These are phyloP conservation scores for Hypoxylon sp. DNA, from an alignment of 2,329 filamentous ascomycete species.

Conservation along the genomic window DNA sequence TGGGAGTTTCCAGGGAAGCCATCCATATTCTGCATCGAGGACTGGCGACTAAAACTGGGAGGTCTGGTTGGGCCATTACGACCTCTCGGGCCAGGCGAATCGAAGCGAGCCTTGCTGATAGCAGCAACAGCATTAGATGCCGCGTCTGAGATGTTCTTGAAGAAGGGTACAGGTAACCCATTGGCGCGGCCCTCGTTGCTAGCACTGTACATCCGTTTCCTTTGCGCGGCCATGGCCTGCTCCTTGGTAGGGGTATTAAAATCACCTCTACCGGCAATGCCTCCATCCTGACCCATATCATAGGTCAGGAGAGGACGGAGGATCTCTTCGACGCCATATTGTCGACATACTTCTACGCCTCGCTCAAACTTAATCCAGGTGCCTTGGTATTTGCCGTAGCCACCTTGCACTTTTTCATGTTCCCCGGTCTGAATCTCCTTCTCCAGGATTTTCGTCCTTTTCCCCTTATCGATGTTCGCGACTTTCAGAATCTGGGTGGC, in stretches of 20 bases:
- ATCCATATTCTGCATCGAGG: constrained; percentile 78
- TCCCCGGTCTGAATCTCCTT: constrained; percentile 97
- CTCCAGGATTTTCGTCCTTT: constrained; percentile 96
- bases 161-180: constrained; percentile 86
- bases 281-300: constrained; percentile 83
- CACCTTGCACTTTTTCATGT: constrained; percentile 98
- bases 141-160: constrained; percentile 95
- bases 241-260: constrained; percentile 98
- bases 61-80: constrained; percentile 75
- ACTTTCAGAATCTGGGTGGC: constrained; percentile 99
- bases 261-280: constrained; percentile 76
- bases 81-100: constrained; percentile 81
- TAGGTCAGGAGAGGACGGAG: constrained; percentile 82
- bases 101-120: constrained; percentile 95
- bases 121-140: constrained; percentile 94
- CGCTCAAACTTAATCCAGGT: constrained; percentile 98
- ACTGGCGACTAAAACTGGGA: constrained; percentile 77
- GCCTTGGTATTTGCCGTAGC: constrained; percentile 98
- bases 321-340: constrained; percentile 81
- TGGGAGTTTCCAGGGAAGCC: constrained; percentile 82
- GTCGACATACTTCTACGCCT: constrained; percentile 90
- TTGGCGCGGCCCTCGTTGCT: constrained; percentile 76
- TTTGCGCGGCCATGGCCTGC: constrained; percentile 95
- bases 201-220: constrained; percentile 91
- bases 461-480: constrained; percentile 96